phyloP scores from a whole-genome alignment of 768 basidiomycete species.

The Melanogaster broomeanus region DNA sequence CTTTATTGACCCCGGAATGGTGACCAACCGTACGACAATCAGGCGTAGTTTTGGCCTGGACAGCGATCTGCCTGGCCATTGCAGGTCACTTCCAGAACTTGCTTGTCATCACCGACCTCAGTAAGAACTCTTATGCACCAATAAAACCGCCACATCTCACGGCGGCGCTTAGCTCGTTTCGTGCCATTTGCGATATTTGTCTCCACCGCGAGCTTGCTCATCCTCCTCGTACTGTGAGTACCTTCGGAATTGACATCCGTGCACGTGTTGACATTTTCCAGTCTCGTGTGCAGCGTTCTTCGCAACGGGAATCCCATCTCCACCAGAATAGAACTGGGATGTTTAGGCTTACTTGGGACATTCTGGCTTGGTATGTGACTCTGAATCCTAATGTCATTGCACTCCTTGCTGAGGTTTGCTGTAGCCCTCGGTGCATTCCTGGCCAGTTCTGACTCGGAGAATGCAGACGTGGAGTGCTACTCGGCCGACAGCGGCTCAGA shows the following conservation, averaged over 20 bases:
- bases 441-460: slow-evolving; percentile 72
- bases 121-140: slow-evolving; percentile 43
- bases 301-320: slow-evolving; percentile 75
- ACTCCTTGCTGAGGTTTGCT: slow-evolving; percentile 11
- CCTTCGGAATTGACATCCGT: not conserved
- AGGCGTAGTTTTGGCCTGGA: slow-evolving; percentile 74
- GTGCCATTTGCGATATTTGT: slow-evolving; percentile 86
- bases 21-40: slow-evolving; percentile 1
- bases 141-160: not conserved
- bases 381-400: not conserved
- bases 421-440: slow-evolving; percentile 75
- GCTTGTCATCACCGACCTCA: slow-evolving; percentile 76
- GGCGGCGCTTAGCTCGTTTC: slow-evolving; percentile 64
- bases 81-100: slow-evolving; percentile 76
- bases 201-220: slow-evolving; percentile 66
- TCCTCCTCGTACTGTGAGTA: slow-evolving; percentile 67
- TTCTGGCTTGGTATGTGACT: slow-evolving; percentile 73
- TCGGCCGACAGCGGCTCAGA: slow-evolving; percentile 52
- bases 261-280: slow-evolving; percentile 25
- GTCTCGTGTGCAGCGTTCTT: slow-evolving; percentile 65
- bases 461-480: slow-evolving; percentile 83
- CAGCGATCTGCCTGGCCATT: slow-evolving; percentile 76
- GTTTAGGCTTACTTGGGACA: slow-evolving; percentile 67
- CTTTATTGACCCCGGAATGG: not conserved
- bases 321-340: slow-evolving; percentile 73